Percentiles rank a stretch among this genome's conserved stretches.
These are phyloP conservation scores for Verticillium dahliae DNA, from an alignment of 2,329 filamentous ascomycete genomes.

Conservation along the genomic window DNA sequence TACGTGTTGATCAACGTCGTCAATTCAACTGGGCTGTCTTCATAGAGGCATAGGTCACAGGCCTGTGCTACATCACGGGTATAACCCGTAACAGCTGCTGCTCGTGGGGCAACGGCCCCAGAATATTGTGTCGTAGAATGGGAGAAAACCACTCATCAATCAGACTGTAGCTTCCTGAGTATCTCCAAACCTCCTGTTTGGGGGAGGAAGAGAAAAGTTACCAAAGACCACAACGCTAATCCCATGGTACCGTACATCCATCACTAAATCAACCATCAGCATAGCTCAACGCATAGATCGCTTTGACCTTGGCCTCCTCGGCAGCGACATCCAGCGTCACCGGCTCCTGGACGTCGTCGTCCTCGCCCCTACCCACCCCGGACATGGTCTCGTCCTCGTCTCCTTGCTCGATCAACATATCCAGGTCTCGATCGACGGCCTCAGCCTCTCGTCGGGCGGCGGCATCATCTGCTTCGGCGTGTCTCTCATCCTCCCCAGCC, in stretches of 20 bases:
- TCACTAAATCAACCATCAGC: neutral
- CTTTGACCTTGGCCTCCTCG: neutral
- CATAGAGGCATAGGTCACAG: too few species aligned
- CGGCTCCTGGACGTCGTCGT: neutral
- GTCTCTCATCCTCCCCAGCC: constrained; percentile 25
- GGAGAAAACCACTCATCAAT: neutral
- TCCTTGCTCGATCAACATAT: constrained; percentile 44
- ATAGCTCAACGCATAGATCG: neutral
- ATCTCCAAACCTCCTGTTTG: neutral
- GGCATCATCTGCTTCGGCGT: constrained; percentile 15
- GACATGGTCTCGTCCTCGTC: constrained; percentile 13
- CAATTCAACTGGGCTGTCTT: too few species aligned
- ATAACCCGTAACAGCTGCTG: too few species aligned
- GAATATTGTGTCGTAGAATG: too few species aligned
- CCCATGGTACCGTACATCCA: neutral
- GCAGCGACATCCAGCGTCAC: neutral
- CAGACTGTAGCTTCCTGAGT: neutral
- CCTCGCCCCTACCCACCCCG: neutral
- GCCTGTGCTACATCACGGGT: too few species aligned
- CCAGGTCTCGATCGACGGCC: constrained; percentile 40
- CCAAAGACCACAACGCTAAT: neutral
- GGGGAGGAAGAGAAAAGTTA: neutral
- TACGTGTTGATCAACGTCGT: too few species aligned
- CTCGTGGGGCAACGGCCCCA: too few species aligned
- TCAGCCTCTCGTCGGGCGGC: constrained; percentile 27